phyloP scores from a whole-genome alignment of 495 filamentous ascomycete species.

The Tuber umbilicatum region DNA sequence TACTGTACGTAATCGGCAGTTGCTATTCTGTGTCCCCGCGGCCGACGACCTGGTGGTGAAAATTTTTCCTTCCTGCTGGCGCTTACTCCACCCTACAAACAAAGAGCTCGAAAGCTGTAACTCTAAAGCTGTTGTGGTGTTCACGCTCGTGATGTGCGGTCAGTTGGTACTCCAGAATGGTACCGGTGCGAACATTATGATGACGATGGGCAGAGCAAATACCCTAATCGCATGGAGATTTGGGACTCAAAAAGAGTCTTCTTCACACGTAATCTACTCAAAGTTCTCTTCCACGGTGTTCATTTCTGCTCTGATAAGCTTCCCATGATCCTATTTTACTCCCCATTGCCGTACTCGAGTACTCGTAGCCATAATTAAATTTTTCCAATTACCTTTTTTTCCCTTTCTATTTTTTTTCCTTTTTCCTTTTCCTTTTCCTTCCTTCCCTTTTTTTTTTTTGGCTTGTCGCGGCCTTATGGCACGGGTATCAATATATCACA shows the following conservation, averaged over 20 bases:
- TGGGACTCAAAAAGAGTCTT: not conserved
- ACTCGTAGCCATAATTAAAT: not conserved
- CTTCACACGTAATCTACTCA: not conserved
- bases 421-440: not conserved
- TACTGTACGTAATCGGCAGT: conserved; percentile 36
- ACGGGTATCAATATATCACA: conserved; percentile 4
- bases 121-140: not conserved
- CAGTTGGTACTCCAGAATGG: not conserved
- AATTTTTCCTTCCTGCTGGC: not conserved
- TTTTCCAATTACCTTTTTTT: not conserved
- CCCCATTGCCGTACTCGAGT: not conserved
- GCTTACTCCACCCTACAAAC: not conserved
- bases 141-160: not conserved
- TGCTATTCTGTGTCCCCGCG: conserved; percentile 12
- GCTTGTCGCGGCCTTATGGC: not conserved
- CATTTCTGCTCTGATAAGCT: not conserved
- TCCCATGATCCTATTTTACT: not conserved
- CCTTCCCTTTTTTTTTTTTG: not conserved
- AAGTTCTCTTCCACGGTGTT: not conserved
- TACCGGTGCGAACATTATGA: not conserved
- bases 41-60: not conserved
- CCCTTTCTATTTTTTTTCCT: not conserved
- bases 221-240: not conserved
- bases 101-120: conserved; percentile 1
- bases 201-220: not conserved